A percentile compares a stretch with the other conserved stretches of the same genome.
phyloP scores from a whole-genome alignment of 352 stramenopile species.

The Phytophthora ramorum region DNA sequence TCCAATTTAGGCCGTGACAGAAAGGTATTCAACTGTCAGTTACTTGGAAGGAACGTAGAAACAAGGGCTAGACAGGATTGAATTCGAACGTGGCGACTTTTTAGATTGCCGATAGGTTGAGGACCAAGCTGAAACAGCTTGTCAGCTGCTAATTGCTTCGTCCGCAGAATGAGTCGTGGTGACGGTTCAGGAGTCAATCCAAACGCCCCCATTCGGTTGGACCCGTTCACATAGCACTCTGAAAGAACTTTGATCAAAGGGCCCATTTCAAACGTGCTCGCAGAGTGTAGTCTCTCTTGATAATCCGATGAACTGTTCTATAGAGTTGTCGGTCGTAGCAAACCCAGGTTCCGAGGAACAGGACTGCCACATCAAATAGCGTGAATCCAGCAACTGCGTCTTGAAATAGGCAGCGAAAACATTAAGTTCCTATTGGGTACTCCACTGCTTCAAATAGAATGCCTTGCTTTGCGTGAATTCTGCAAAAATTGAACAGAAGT shows the following conservation, averaged over 20 bases:
- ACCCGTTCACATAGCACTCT: conserved; percentile 4
- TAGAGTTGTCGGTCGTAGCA: conserved; percentile 13
- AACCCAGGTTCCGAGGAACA: conserved; percentile 12
- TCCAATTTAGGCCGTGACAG: conserved; percentile 11
- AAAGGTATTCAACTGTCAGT: conserved; percentile 2
- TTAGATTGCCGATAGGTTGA: background rate
- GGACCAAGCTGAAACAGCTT: background rate
- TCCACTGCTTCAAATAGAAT: background rate
- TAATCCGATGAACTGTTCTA: conserved; percentile 13
- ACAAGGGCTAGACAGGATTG: background rate
- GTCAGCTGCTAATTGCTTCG: background rate
- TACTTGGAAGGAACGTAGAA: conserved; percentile 2
- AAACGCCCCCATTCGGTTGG: background rate
- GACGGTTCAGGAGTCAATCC: background rate
- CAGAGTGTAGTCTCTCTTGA: conserved; percentile 30
- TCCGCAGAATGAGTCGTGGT: background rate
- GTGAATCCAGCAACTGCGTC: conserved; percentile 9
- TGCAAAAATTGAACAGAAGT: conserved; percentile 8
- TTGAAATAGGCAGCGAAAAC: conserved; percentile 20
- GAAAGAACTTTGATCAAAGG: background rate
- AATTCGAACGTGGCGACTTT: background rate
- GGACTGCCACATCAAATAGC: conserved; percentile 26
- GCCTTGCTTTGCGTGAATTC: background rate
- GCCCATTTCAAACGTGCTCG: conserved; percentile 12
- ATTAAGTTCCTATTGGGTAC: background rate